Base-by-base conservation (phyloP, 306 rosid genomes). In the Comarum palustre region DNA sequence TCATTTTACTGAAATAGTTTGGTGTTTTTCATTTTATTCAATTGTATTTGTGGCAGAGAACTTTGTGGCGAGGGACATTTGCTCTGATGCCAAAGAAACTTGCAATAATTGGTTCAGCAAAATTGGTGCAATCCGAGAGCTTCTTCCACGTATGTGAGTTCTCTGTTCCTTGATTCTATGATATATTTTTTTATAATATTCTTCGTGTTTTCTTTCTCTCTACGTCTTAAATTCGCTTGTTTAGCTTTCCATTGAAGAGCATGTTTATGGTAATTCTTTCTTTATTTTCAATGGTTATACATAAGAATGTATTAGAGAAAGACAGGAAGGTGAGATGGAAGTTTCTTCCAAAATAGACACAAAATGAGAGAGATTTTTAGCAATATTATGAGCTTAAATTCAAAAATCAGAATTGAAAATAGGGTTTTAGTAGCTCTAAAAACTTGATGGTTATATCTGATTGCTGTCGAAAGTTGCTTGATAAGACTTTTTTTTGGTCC, bases 141-240 rank as follows among this genome's bases (percentile, higher is more conserved):
- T 94, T 87, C 97, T 94, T 87, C 98, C 98, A 58, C 98, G 97
- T 87, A 87, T 94, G 98, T 94, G 71, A 86, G 68, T 80, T 83
- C 76, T 69, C 50, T 77, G 61, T 31, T 68, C 73, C 16, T 68
- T 68, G 25, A 29, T 36, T 22, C 38, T 36, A 6, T 48, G 45
- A 32, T 31, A 1, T 16, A 1, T 14, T 48, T 45, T 31, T 54
- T 68, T 68, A 42, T 39, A 34, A 38, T 34, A 67, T 60, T 60
- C 43, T 31, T 45, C 38, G 17, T 36, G 19, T 19, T 57, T 57
- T 17, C 39, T 24, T 68, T 42, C 60, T 73, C 32, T 59, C 22
- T 12, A 43, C 61, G 70, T 79, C 43, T 8, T 51, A 62, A 50
- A 61, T 57, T 39, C 15, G 34, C 19, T 4, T 25, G 38, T 17